Evolutionary conservation across 495 filamentous ascomycete genomes (phyloP).

Genomic region (Hypoxylon lienhwacheense): DNA sequence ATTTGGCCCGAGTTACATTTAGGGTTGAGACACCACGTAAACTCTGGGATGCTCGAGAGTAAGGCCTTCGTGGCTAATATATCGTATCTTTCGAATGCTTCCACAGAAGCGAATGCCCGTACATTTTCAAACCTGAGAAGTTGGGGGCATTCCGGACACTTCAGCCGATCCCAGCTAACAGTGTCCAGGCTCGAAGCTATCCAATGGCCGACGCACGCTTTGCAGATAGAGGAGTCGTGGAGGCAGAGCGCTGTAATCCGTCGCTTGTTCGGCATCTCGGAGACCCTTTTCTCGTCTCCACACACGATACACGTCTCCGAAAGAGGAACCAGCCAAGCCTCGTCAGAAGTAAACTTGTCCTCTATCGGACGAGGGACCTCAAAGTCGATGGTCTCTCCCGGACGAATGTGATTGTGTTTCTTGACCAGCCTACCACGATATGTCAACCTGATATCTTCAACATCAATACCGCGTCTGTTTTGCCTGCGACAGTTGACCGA

Average conservation of each 20-base stretch:
- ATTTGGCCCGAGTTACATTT: constrained; percentile 51
- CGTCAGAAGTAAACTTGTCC: constrained; percentile 37
- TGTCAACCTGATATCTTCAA: constrained; percentile 31
- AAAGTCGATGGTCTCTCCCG: constrained; percentile 40
- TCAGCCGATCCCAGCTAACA: constrained; percentile 39
- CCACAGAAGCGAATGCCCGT: constrained; percentile 34
- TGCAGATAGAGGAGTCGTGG: constrained; percentile 43
- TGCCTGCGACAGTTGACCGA: constrained; percentile 1
- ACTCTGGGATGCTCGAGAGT: constrained; percentile 41
- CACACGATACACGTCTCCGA: constrained; percentile 44
- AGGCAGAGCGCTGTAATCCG: constrained; percentile 39
- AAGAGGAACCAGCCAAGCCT: constrained; percentile 41
- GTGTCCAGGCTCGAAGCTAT: constrained; percentile 40
- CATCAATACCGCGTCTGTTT: constrained; percentile 17
- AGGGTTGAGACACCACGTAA: constrained; percentile 47
- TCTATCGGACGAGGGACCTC: constrained; percentile 36
- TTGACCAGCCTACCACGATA: constrained; percentile 20
- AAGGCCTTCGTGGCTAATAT: constrained; percentile 35
- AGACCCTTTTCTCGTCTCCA: constrained; percentile 42
- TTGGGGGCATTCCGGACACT: constrained; percentile 47
- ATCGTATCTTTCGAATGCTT: constrained; percentile 43
- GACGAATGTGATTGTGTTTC: constrained; percentile 19
- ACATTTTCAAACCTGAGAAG: constrained; percentile 42
- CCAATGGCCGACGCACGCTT: constrained; percentile 42
- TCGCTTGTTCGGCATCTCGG: constrained; percentile 38